Evolutionary conservation across 1,284 basidiomycete species (phyloP).

Genomic region (Meripilus lineatus): DNA sequence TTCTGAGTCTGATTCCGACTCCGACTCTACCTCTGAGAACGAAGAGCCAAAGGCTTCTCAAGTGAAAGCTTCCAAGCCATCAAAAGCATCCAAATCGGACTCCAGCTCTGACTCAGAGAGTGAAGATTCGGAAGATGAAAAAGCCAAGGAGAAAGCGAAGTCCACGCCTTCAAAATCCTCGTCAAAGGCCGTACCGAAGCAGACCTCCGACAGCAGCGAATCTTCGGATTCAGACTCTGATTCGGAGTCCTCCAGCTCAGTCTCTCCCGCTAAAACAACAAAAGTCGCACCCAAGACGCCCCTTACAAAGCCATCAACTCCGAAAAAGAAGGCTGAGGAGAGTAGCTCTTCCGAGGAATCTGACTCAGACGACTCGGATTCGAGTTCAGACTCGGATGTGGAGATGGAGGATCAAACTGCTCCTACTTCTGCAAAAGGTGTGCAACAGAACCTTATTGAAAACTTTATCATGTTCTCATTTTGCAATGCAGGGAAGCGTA

Average conservation of each 20-base stretch:
- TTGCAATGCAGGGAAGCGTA: conserved; percentile 66
- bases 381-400: conserved; percentile 52
- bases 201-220: conserved; percentile 28
- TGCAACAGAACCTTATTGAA: too few relatives aligned
- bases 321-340: conserved; percentile 21
- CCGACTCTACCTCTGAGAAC: conserved; percentile 11
- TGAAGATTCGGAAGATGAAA: conserved; percentile 8
- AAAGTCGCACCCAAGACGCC: conserved; percentile 8
- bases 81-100: conserved; percentile 12
- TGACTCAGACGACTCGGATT: conserved; percentile 27
- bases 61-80: too few relatives aligned
- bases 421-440: conserved; percentile 39
- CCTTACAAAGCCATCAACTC: conserved; percentile 6
- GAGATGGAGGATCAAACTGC: conserved; percentile 53
- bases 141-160: conserved; percentile 12
- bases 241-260: conserved; percentile 15
- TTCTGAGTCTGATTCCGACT: conserved; percentile 14
- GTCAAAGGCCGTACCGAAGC: conserved; percentile 12
- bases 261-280: conserved; percentile 16
- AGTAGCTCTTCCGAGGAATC: conserved; percentile 18
- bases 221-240: conserved; percentile 26
- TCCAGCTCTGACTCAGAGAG: background rate
- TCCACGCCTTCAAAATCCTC: background rate
- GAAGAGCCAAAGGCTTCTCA: conserved; percentile 1
- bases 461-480: conserved; percentile 10